phyloP scores from a whole-genome alignment of 2,329 filamentous ascomycete genomes.

The Diplodia sapinea region DNA sequence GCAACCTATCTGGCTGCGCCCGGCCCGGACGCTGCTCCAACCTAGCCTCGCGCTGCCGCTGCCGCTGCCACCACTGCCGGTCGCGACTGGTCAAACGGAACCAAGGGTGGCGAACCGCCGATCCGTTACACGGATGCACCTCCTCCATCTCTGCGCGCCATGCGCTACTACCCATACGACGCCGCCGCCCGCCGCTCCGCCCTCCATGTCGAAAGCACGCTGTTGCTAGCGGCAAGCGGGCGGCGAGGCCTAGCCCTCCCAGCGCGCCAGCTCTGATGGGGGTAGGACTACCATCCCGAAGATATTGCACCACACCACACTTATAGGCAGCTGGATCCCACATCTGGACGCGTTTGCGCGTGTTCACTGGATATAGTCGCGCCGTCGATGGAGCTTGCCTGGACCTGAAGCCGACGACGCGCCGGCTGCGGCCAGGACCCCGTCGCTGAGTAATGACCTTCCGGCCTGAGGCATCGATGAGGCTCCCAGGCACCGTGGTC shows the following conservation, averaged over 20 bases:
- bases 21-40: neutral
- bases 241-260: too few relatives aligned
- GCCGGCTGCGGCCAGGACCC: neutral
- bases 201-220: neutral
- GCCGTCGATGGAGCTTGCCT: too few relatives aligned
- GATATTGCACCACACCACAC: too few relatives aligned
- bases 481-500: neutral
- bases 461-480: slow-evolving; percentile 3
- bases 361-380: too few relatives aligned
- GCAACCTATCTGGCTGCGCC: too few relatives aligned
- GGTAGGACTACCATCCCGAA: too few relatives aligned
- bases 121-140: neutral
- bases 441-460: neutral
- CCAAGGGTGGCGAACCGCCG: neutral
- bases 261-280: too few relatives aligned
- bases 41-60: neutral
- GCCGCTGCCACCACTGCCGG: too few relatives aligned
- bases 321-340: too few relatives aligned
- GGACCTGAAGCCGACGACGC: too few relatives aligned
- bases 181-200: neutral
- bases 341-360: too few relatives aligned
- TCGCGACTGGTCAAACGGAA: neutral
- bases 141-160: neutral
- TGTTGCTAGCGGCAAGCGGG: neutral
- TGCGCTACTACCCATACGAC: neutral